Evolutionary conservation across 352 stramenopile genomes (phyloP), one percentile per base, ranked within the genome.

Genomic region (Phytophthora sansomeana): DNA sequence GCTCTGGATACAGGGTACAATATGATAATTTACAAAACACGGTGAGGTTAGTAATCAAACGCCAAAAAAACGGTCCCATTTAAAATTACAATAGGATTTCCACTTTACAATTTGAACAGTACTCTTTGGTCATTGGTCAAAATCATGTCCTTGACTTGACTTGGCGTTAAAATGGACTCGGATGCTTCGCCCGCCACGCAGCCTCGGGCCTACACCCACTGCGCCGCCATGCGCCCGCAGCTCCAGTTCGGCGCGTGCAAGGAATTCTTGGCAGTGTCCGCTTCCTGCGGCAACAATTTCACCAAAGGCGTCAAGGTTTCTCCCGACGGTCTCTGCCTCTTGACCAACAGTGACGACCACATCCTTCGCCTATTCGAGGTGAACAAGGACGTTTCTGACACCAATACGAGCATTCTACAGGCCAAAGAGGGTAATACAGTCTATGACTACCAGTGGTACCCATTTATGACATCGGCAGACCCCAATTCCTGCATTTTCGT

Each of bases 391-490:
- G 33, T 39, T 1, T 42, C 13, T 38, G 46, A 53, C 11, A 35
- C 58, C 14, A 47, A 24, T 17, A 38, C 32, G 24, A 81, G 81
- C 21, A 62, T 81, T 0, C 63, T 97, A 19, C 75, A 87, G 44
- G 81, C 71, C 24, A 75, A 79, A 46, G 92, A 96, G 64, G 87
- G 87, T 43, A 87, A 90, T 39, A 72, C 81, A 13, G 73, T 98
- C 21, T 97, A 97, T 67, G 89, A 97, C 75, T 93, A 87, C 50
- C 69, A 77, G 36, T 98, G 92, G 92, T 97, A 94, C 46, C 89
- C 89, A 7, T 89, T 85, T 68, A 96, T 97, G 89, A 80, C 76
- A 43, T 97, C 88, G 24, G 44, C 59, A 19, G 75, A 93, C 42
- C 89, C 90, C 8, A 75, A 67, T 47, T 91, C 83, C 24, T 96